Evolutionary conservation across 768 basidiomycete genomes (phyloP), one percentile per base, ranked within the genome.

Genomic region (Leccinum longicurvipes): DNA sequence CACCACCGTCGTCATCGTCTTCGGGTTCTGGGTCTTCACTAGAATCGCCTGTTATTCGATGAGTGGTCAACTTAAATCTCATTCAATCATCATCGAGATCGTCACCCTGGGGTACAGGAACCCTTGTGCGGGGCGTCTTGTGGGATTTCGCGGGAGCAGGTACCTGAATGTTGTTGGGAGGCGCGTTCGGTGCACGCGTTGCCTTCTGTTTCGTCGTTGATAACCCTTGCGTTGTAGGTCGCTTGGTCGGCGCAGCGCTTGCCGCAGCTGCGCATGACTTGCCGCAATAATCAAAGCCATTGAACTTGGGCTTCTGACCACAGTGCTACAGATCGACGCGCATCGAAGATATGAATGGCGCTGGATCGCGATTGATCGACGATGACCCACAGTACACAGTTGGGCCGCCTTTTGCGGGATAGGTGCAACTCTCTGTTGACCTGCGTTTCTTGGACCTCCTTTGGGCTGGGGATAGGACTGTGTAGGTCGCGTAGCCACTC

Each of bases 201-300:
- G 58, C 50, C 28, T 65, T 70, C 27, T 60, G 70, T 36, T 63
- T 71, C 23, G 57, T 51, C 23, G 56, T 36, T 8, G 61, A 5
- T 25, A 28, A 42, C 45, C 51, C 56, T 36, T 70, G 61, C 2
- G 50, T 28, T 42, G 56, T 32, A 12, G 60, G 45, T 51, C 50
- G 66, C 51, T 60, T 67, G 41, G 48, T 44, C 31, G 57, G 69
- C 12, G 39, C 51, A 11, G 71, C 63, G 28, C 68, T 71, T 5
- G 82, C 83, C n/a, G 73, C 61, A 1, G 77, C 72, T 10, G 83
- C 84, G 64, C 86, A 86, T 39, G 78, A 80, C 76, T 83, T 85
- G 45, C 84, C 80, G 56, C 86, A 87, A 66, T 77, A 86, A 51
- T 85, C 79, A 63, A 81, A 82, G 60, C 74, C 75, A 54, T 74